These are phyloP conservation scores for Sclerospora graminicola DNA, from an alignment of 352 stramenopile genomes.

Conservation along the genomic window DNA sequence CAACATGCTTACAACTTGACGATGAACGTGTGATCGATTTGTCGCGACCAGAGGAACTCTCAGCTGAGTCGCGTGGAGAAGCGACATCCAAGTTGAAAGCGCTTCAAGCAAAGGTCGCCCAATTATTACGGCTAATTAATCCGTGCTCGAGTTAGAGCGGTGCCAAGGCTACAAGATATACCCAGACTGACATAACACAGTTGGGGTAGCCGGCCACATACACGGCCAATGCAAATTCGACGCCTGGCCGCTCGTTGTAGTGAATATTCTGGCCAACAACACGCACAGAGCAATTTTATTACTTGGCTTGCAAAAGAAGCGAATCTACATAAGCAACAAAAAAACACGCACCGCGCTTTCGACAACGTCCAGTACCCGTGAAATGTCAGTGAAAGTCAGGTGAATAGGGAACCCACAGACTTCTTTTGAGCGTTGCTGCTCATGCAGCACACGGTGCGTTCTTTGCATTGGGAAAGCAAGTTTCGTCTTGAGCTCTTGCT, in stretches of 20 bases:
- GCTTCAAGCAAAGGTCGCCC: conserved; percentile 58
- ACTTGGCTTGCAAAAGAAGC: conserved; percentile 11
- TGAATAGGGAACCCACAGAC: conserved; percentile 81
- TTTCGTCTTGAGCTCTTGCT: conserved; percentile 17
- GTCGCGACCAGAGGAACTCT: conserved; percentile 51
- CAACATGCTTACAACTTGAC: conserved; percentile 49
- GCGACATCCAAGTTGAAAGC: conserved; percentile 53
- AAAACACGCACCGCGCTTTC: conserved; percentile 55
- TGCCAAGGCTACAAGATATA: conserved; percentile 81
- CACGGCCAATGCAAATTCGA: conserved; percentile 88
- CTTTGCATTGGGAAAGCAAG: conserved; percentile 8
- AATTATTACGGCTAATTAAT: conserved; percentile 53
- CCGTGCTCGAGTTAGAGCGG: conserved; percentile 17
- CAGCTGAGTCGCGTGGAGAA: conserved; percentile 39
- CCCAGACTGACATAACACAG: conserved; percentile 87
- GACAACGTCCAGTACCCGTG: conserved; percentile 69
- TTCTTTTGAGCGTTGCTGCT: conserved; percentile 31
- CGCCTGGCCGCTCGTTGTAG: conserved; percentile 64
- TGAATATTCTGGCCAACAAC: conserved; percentile 70
- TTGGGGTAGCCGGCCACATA: conserved; percentile 81
- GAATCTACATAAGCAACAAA: conserved; percentile 10
- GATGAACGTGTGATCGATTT: conserved; percentile 50
- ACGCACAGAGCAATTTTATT: conserved; percentile 5
- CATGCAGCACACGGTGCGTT: conserved; percentile 12
- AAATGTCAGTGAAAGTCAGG: conserved; percentile 83